These are phyloP conservation scores for Hibiscus mutabilis DNA, from an alignment of 345 rosid genomes.

Conservation along the genomic window DNA sequence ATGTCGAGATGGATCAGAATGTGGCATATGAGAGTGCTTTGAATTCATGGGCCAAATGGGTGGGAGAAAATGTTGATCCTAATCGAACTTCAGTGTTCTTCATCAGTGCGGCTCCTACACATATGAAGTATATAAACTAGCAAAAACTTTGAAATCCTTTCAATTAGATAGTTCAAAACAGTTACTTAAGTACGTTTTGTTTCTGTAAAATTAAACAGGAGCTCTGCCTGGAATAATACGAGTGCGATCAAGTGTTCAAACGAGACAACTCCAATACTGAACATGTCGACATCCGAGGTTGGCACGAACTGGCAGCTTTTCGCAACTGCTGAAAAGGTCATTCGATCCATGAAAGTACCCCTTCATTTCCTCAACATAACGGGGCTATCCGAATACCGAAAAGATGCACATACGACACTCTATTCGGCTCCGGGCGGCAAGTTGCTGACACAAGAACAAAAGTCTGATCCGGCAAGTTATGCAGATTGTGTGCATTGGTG, in stretches of 20 bases:
- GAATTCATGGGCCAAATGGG: conserved; percentile 65
- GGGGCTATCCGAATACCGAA: conserved; percentile 65
- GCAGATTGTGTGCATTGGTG: conserved; percentile 97
- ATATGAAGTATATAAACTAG: conserved; percentile 43
- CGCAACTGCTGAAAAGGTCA: conserved; percentile 37
- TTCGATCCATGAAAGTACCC: conserved; percentile 31
- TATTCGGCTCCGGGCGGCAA: conserved; percentile 41
- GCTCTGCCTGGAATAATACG: conserved; percentile 56
- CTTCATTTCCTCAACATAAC: conserved; percentile 59
- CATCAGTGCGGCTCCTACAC: conserved; percentile 75
- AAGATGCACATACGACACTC: conserved; percentile 68
- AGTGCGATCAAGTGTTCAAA: conserved; percentile 49
- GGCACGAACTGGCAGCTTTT: conserved; percentile 57
- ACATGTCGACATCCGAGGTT: conserved; percentile 33
- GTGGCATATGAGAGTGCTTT: conserved; percentile 45
- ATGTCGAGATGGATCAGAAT: conserved; percentile 41
- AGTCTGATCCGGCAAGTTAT: conserved; percentile 43
- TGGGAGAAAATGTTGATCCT: conserved; percentile 55
- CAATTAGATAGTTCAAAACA: neutral
- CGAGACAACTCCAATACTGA: conserved; percentile 51
- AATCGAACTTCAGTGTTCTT: conserved; percentile 60
- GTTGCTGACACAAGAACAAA: conserved; percentile 39
- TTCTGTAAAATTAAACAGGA: conserved; percentile 30
- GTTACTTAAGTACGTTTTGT: neutral
- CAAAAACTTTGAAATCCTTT: neutral